Evolutionary conservation across 176 grass and related monocot species (phyloP), one percentile per base, ranked within the genome.

Genomic region (Carex parvula): DNA sequence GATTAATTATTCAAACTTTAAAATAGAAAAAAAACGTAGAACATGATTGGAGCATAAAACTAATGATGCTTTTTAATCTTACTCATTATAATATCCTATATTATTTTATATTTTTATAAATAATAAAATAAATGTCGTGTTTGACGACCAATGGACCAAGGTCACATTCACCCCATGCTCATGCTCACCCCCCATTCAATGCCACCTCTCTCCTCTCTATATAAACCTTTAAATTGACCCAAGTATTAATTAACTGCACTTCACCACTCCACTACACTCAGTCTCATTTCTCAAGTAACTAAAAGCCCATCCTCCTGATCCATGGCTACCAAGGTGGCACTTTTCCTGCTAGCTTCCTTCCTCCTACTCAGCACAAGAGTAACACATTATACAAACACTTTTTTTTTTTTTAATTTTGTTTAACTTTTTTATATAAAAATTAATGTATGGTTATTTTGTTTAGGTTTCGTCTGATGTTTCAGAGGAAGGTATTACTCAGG

Each of bases 291-390:
- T 68, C 0, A 24, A 54, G 7, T 35, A 35, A 60, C 48, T 46
- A 20, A 79, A 30, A 39, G 13, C 42, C 63, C 42, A 59, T 20
- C 53, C 13, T 75, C 52, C 18, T 75, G 26, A 69, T 41, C 66
- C 22, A 88, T 88, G 86, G 86, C 86, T 59, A 22, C 71, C 29
- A 88, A 88, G 20, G 60, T 80, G 61, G 29, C 86, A 71, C 1
- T 84, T 24, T 88, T 88, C 10, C 52, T 88, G 0, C 42, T 88
- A 56, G 86, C 60, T 68, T 88, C 72, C 30, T 80, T 84, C 70
- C 70, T 88, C 70, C 68, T 88, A 15, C 29, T 80, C 8, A 80
- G 81, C 68, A 71, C 61, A 37, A 84, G 72, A 79, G 86, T 88
- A 84, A 83, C 76, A 14, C 53, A 6, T 18, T 16, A 53, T 17